Evolutionary conservation across 2,329 filamentous ascomycete genomes (phyloP).

Genomic region (Cytospora piceicola): DNA sequence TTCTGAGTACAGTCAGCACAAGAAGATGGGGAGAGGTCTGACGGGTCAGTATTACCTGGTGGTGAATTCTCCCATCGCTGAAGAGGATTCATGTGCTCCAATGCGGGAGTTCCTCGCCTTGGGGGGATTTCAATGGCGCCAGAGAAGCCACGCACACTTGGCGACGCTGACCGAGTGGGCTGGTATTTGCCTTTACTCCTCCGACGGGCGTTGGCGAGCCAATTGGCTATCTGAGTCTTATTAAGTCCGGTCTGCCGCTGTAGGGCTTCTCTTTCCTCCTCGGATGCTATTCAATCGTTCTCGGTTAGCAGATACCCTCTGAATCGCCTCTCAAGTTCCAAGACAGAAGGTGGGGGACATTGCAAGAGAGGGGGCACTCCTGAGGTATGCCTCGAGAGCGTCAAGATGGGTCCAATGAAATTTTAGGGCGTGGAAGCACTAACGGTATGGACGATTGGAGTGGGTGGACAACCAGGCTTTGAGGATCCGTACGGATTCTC

Average conservation of each 20-base stretch:
- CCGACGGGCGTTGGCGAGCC: constrained; percentile 87
- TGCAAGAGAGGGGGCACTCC: background rate
- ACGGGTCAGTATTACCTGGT: constrained; percentile 37
- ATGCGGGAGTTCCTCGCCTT: constrained; percentile 58
- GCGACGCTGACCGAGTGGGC: constrained; percentile 69
- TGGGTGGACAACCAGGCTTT: constrained; percentile 86
- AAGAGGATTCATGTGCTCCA: constrained; percentile 59
- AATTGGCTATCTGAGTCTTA: constrained; percentile 85
- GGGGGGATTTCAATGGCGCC: constrained; percentile 75
- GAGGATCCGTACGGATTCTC: constrained; percentile 77
- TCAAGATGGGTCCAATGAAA: background rate
- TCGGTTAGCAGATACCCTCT: background rate
- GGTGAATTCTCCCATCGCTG: constrained; percentile 64
- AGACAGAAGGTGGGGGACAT: background rate
- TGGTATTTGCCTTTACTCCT: constrained; percentile 71
- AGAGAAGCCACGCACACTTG: constrained; percentile 64
- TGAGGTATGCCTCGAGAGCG: background rate
- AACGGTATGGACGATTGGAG: constrained; percentile 76
- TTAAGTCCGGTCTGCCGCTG: constrained; percentile 79
- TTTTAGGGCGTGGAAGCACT: background rate
- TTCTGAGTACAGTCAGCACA: constrained; percentile 38
- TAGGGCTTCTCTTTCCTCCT: constrained; percentile 81
- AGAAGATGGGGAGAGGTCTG: background rate
- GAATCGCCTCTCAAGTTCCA: background rate
- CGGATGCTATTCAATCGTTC: constrained; percentile 54